phyloP scores from a whole-genome alignment of 371 early-diverging fungal species.

The Apophysomyces elegans region DNA sequence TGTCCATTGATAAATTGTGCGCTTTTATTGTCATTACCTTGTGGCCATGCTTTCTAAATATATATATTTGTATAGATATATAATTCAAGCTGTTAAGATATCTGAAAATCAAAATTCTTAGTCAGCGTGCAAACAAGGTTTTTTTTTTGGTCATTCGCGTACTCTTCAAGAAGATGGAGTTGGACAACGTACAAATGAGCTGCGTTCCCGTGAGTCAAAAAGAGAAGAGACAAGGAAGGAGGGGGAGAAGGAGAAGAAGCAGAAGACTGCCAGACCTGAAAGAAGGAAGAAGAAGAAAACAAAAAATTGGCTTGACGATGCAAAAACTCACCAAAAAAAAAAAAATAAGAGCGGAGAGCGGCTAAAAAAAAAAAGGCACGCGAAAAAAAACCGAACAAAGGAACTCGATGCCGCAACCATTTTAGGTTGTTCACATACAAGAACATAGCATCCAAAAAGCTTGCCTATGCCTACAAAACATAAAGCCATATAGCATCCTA shows the following conservation, averaged over 20 bases:
- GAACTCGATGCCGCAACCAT: not conserved
- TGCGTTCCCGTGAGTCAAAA: no score
- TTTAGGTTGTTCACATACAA: no score
- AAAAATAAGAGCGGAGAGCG: slow-evolving; percentile 1
- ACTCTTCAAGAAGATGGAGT: not conserved
- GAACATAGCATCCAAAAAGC: no score
- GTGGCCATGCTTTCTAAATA: not conserved
- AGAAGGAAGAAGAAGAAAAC: not conserved
- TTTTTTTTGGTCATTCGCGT: not conserved
- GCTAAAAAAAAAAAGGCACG: not conserved
- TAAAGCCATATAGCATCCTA: no score
- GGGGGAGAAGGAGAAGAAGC: not conserved
- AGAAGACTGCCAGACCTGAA: not conserved
- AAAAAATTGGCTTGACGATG: not conserved
- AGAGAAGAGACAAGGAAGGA: not conserved
- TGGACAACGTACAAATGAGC: not conserved
- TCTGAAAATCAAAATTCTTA: not conserved
- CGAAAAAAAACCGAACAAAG: slow-evolving; percentile 7
- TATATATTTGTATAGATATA: no score
- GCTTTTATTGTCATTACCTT: not conserved
- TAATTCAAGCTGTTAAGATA: not conserved
- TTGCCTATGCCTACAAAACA: no score
- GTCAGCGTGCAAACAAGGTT: not conserved
- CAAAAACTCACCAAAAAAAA: not conserved
- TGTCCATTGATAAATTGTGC: no score